These are phyloP conservation scores for Phytophthora ohioensis DNA, from an alignment of 352 stramenopile genomes.

Conservation along the genomic window DNA sequence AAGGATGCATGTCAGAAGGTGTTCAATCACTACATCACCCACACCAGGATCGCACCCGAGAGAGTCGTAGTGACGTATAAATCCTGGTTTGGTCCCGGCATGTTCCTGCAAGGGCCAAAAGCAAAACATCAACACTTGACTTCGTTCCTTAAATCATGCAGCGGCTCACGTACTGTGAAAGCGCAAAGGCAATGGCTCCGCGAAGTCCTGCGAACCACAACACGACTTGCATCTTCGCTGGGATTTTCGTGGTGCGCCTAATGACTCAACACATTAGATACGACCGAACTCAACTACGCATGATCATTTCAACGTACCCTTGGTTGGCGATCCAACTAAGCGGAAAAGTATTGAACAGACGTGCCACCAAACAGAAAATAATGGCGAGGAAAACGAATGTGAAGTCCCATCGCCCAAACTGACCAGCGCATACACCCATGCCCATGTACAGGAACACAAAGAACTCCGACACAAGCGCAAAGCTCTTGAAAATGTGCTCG, in stretches of 20 bases:
- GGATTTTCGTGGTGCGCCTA: constrained; percentile 71
- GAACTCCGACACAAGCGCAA: constrained; percentile 75
- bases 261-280: not conserved
- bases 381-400: constrained; percentile 89
- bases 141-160: not conserved
- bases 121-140: not conserved
- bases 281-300: not conserved
- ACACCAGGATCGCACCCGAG: constrained; percentile 40
- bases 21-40: not conserved
- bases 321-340: constrained; percentile 75
- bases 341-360: constrained; percentile 96
- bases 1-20: constrained; percentile 1
- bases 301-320: constrained; percentile 36
- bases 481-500: constrained; percentile 83
- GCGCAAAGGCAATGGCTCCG: constrained; percentile 82
- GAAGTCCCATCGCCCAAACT: constrained; percentile 84
- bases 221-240: constrained; percentile 92
- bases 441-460: constrained; percentile 87
- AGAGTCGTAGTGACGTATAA: constrained; percentile 82
- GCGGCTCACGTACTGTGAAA: constrained; percentile 72
- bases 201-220: constrained; percentile 94
- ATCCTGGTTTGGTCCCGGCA: constrained; percentile 94
- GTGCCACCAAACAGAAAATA: constrained; percentile 86
- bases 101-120: constrained; percentile 70
- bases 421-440: constrained; percentile 73